phyloP scores from a whole-genome alignment of 2,329 filamentous ascomycete genomes.

The Nannizzia gypsea region DNA sequence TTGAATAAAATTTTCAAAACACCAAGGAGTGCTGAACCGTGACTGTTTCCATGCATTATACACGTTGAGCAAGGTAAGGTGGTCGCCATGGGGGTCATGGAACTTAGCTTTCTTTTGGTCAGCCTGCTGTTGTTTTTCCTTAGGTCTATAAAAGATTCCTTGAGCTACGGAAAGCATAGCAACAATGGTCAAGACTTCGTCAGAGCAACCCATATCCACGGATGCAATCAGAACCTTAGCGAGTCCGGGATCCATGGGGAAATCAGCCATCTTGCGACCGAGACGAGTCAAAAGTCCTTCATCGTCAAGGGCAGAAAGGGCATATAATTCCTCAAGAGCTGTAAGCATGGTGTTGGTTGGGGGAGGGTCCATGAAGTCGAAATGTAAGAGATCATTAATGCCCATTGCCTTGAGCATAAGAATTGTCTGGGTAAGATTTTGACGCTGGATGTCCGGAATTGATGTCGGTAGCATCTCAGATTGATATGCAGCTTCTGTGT shows the following conservation, averaged over 20 bases:
- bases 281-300: conserved; percentile 86
- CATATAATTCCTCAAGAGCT: conserved; percentile 88
- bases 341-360: conserved; percentile 97
- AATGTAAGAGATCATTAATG: conserved; percentile 92
- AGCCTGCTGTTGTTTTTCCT: conserved; percentile 91
- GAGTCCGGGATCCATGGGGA: conserved; percentile 90
- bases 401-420: conserved; percentile 98
- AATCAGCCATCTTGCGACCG: conserved; percentile 95
- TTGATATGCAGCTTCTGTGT: conserved; percentile 90
- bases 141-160: conserved; percentile 85
- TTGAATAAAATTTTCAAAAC: conserved; percentile 96
- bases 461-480: conserved; percentile 94
- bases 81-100: conserved; percentile 87
- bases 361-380: conserved; percentile 98
- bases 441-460: conserved; percentile 90
- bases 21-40: conserved; percentile 77
- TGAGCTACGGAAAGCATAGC: conserved; percentile 74
- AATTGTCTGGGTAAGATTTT: conserved; percentile 86
- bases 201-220: conserved; percentile 77
- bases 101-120: conserved; percentile 98
- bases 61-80: conserved; percentile 88
- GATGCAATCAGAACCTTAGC: conserved; percentile 84
- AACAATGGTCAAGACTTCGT: conserved; percentile 89
- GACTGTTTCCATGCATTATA: conserved; percentile 94
- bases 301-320: conserved; percentile 80